Percentiles rank a stretch among this genome's conserved stretches.
Conservation (phyloP, 371 early-diverging fungal genomes). For the Conidiobolus coronatus region DNA sequence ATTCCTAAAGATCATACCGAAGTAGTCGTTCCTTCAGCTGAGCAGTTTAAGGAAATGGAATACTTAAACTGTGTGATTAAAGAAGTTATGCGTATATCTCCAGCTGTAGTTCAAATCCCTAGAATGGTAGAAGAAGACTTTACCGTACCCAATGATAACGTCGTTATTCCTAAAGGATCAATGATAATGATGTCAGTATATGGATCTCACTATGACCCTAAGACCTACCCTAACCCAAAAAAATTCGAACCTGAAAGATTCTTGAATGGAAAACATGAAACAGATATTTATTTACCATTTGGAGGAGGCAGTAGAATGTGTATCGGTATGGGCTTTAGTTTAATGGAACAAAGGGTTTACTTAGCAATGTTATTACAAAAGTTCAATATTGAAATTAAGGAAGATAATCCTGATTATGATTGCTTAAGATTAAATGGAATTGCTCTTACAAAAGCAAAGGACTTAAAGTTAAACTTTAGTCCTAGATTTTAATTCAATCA, state of each 20-base stretch:
- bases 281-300: background rate
- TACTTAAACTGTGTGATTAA: slow-evolving; percentile 1
- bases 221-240: background rate
- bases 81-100: background rate
- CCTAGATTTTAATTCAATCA: no score
- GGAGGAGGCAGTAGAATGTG: slow-evolving; percentile 9
- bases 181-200: no score
- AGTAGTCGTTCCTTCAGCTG: background rate
- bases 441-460: no score
- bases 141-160: no score
- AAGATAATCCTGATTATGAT: no score
- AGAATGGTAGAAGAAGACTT: no score
- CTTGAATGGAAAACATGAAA: background rate
- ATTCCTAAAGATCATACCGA: no score
- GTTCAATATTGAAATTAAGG: background rate
- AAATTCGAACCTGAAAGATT: slow-evolving; percentile 1
- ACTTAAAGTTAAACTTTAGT: no score
- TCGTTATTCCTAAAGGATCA: no score
- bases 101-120: background rate
- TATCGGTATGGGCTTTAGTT: slow-evolving; percentile 26
- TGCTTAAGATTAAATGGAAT: no score
- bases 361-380: slow-evolving; percentile 19
- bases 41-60: background rate
- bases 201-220: no score
- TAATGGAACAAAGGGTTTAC: slow-evolving; percentile 22